Evolutionary conservation across 148 eudicot species (phyloP).

Genomic region (Rhododendron simsii): DNA sequence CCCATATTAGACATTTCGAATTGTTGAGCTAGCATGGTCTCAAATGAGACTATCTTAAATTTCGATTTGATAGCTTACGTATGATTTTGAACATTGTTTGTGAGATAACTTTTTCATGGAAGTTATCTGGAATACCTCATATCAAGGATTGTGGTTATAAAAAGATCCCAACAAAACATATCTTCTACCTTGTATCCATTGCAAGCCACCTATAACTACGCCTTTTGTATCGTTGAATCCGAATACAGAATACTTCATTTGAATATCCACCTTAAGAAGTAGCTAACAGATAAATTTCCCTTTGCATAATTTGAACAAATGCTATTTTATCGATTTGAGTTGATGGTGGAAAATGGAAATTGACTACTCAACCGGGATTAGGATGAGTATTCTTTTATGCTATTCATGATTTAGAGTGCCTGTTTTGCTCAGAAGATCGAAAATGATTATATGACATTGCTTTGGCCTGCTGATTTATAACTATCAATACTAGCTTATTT

Average conservation of each 20-base stretch:
- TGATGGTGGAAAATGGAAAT: neutral
- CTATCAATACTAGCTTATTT: neutral
- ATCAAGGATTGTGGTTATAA: neutral
- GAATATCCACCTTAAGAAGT: neutral
- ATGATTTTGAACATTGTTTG: neutral
- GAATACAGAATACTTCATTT: neutral
- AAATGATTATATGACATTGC: neutral
- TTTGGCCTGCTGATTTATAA: neutral
- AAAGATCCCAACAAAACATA: neutral
- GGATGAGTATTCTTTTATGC: neutral
- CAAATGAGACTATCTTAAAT: neutral
- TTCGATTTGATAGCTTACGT: neutral
- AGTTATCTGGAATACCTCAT: neutral
- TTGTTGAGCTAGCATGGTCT: neutral
- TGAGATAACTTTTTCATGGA: neutral
- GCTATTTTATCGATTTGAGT: neutral
- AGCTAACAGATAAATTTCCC: neutral
- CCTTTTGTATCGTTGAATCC: neutral
- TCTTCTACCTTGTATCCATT: neutral
- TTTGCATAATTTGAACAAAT: neutral
- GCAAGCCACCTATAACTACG: neutral
- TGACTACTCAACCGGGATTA: neutral
- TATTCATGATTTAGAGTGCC: neutral
- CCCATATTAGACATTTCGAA: neutral
- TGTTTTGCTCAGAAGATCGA: neutral